phyloP scores from a whole-genome alignment of 257 asterid genomes.

The Plectranthus barbatus region DNA sequence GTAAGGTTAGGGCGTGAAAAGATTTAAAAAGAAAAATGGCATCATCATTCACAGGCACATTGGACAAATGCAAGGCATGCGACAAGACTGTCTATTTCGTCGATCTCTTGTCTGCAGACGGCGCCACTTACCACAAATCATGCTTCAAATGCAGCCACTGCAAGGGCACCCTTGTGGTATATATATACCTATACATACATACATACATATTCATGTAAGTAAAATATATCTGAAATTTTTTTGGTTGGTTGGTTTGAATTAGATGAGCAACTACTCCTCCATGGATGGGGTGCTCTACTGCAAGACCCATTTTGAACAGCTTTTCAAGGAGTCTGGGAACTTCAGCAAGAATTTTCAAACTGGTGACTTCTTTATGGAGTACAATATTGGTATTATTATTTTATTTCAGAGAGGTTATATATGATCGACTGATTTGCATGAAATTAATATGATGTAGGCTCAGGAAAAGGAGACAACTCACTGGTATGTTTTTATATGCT shows the following conservation, averaged over 20 bases:
- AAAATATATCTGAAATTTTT: no score
- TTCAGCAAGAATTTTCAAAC: constrained; percentile 48
- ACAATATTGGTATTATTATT: no score
- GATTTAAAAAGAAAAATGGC: no score
- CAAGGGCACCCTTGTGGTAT: constrained; percentile 63
- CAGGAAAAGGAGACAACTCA: constrained; percentile 37
- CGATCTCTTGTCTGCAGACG: constrained; percentile 50
- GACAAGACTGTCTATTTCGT: constrained; percentile 53
- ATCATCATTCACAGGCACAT: constrained; percentile 45
- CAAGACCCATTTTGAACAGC: constrained; percentile 81
- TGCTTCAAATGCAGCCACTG: constrained; percentile 75
- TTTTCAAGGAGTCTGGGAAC: constrained; percentile 72
- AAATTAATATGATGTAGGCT: not conserved
- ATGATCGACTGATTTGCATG: not conserved
- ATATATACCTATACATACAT: not conserved
- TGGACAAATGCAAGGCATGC: constrained; percentile 50
- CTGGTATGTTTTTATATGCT: not conserved
- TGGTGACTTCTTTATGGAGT: not conserved
- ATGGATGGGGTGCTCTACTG: constrained; percentile 71
- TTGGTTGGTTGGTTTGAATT: not conserved
- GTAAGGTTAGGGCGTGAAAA: no score
- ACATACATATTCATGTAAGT: no score
- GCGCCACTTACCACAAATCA: constrained; percentile 38
- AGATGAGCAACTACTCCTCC: constrained; percentile 93
- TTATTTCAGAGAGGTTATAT: no score